phyloP scores from a whole-genome alignment of 2,329 filamentous ascomycete genomes.

The Aureobasidium sp. region DNA sequence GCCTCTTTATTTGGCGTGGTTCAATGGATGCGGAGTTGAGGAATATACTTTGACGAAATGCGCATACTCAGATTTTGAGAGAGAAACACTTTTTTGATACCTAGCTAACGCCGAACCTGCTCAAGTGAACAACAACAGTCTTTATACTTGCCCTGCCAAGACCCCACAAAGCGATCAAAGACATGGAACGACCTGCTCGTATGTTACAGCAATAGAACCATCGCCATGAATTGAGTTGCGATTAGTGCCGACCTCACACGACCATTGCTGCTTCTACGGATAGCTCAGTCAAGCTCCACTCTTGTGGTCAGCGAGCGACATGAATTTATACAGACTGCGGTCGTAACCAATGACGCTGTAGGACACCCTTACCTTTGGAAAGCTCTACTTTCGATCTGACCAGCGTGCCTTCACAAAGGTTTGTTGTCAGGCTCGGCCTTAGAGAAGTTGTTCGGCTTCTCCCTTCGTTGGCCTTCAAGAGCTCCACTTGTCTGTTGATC shows the following conservation, averaged over 20 bases:
- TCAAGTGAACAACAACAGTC: not conserved
- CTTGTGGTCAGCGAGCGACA: not conserved
- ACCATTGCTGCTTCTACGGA: not conserved
- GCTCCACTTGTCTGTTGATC: not conserved
- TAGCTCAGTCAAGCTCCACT: not conserved
- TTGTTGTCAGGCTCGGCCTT: not conserved
- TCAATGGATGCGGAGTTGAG: not conserved
- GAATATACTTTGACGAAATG: conserved; percentile 1
- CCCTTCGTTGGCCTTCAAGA: not conserved
- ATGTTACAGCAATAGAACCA: not conserved
- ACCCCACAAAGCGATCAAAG: not conserved
- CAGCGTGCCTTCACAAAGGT: not conserved
- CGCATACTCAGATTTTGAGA: conserved; percentile 3
- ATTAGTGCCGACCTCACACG: not conserved
- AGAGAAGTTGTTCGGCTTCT: not conserved
- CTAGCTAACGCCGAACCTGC: not conserved
- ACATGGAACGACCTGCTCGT: not conserved
- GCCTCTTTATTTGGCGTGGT: not conserved
- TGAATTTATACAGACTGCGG: not conserved
- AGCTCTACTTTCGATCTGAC: not conserved
- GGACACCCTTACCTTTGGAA: not conserved
- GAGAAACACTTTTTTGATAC: not conserved
- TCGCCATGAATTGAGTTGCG: not conserved
- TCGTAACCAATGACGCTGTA: too few species aligned
- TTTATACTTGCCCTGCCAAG: not conserved